Conservation (phyloP, 2,329 filamentous ascomycete genomes). For the Epichloe gansuensis region DNA sequence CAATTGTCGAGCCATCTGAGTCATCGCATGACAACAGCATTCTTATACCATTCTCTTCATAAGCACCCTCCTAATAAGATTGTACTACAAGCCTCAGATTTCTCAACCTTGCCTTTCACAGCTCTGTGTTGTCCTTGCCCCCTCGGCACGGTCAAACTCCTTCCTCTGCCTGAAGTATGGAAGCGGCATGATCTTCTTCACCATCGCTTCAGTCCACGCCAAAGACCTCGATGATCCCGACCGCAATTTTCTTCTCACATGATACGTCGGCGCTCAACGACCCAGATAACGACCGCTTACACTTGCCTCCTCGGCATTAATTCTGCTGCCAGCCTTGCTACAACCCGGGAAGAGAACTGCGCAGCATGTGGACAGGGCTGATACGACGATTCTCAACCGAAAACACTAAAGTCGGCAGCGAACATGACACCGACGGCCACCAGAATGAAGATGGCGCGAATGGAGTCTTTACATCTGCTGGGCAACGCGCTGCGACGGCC, state of each 20-base stretch:
- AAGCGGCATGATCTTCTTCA: constrained; percentile 3
- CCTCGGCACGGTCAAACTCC: background rate
- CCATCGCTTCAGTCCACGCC: background rate
- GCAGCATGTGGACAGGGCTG: constrained; percentile 44
- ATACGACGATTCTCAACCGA: constrained; percentile 53
- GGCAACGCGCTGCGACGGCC: constrained; percentile 34
- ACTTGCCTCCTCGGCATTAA: background rate
- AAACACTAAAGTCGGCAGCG: constrained; percentile 18
- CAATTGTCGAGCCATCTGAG: too few species aligned
- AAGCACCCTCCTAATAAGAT: too few species aligned
- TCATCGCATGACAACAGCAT: too few species aligned
- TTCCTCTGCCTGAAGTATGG: background rate
- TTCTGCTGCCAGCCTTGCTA: background rate
- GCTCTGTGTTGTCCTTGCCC: background rate
- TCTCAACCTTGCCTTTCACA: background rate
- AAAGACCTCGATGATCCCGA: background rate
- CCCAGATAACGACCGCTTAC: background rate
- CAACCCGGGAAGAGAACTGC: constrained; percentile 11
- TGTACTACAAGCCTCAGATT: too few species aligned
- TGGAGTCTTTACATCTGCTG: constrained; percentile 39
- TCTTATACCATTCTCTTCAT: too few species aligned
- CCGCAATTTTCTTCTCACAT: background rate
- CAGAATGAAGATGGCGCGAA: constrained; percentile 34
- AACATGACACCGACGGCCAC: constrained; percentile 12
- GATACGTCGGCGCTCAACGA: background rate